These are phyloP conservation scores for Dissophora globulifera DNA, from an alignment of 192 early-diverging fungal genomes.

Conservation along the genomic window DNA sequence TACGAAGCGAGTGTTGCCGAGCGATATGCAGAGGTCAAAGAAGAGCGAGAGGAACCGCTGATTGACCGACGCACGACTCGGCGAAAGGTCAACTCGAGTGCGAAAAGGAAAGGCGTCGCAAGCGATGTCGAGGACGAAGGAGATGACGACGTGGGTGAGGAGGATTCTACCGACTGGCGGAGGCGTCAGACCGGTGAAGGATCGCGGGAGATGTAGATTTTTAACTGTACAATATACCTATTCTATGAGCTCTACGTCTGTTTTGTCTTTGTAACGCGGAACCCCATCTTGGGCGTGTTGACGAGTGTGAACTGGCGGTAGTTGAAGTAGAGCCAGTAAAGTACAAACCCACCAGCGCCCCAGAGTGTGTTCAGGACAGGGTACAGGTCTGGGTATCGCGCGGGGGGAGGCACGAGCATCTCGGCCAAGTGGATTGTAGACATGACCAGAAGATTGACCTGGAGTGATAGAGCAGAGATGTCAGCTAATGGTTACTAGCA, in stretches of 20 bases:
- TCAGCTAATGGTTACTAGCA: conserved; percentile 17
- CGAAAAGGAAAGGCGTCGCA: conserved; percentile 9
- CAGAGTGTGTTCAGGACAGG: conserved; percentile 81
- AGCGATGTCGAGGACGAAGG: no score
- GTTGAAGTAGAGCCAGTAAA: conserved; percentile 79
- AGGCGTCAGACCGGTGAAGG: no score
- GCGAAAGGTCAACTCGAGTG: neutral
- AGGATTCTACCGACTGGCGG: no score
- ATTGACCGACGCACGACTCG: conserved; percentile 21
- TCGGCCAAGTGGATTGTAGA: conserved; percentile 66
- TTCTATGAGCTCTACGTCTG: no score
- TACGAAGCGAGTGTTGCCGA: neutral
- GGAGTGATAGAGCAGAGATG: neutral
- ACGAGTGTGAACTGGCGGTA: conserved; percentile 66
- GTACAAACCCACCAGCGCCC: conserved; percentile 72
- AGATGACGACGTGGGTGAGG: no score
- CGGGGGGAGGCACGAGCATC: conserved; percentile 66
- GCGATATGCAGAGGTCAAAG: neutral
- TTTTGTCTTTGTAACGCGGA: conserved; percentile 24
- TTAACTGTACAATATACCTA: no score
- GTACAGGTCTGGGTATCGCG: conserved; percentile 82
- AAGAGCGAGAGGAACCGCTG: conserved; percentile 36
- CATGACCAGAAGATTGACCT: conserved; percentile 40
- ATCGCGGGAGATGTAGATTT: no score
- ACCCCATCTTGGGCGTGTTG: conserved; percentile 28